Evolutionary conservation across 176 grass and related monocot species (phyloP).

Genomic region (Phoenix dactylifera): DNA sequence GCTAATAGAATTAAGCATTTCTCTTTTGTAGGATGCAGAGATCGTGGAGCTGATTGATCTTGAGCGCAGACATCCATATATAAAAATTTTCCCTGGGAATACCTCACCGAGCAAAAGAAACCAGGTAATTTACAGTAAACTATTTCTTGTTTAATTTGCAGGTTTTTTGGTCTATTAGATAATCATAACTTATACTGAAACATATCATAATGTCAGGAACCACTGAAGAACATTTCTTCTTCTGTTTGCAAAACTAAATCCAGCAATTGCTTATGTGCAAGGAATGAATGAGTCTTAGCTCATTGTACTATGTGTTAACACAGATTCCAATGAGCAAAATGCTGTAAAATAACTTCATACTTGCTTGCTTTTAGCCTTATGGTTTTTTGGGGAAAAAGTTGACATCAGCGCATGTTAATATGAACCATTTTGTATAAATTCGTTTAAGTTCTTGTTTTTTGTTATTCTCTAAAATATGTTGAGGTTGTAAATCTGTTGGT

Average conservation of each 20-base stretch:
- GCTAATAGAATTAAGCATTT: neutral
- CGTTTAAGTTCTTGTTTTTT: no score
- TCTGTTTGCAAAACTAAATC: constrained; percentile 90
- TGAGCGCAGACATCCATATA: constrained; percentile 76
- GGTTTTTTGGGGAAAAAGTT: neutral
- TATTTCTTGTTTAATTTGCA: constrained; percentile 11
- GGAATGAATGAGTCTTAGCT: constrained; percentile 97
- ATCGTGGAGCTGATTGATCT: constrained; percentile 89
- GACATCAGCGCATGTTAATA: no score
- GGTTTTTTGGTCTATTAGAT: constrained; percentile 3
- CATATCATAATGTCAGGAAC: constrained; percentile 39
- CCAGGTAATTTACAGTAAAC: constrained; percentile 30
- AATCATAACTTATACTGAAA: no score
- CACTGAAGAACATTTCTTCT: constrained; percentile 84
- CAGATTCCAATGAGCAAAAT: constrained; percentile 35
- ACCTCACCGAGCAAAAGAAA: constrained; percentile 34
- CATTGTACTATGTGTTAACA: constrained; percentile 73
- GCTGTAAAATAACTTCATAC: constrained; percentile 39
- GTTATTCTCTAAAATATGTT: no score
- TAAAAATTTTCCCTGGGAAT: constrained; percentile 52
- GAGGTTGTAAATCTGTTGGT: no score
- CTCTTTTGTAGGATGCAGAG: constrained; percentile 58
- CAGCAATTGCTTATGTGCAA: constrained; percentile 79
- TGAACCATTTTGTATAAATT: no score
- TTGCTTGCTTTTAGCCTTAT: constrained; percentile 4